A percentile compares a stretch with the other conserved stretches of the same genome.
phyloP scores from a whole-genome alignment of 495 filamentous ascomycete genomes.

The Lentithecium fluviatile region DNA sequence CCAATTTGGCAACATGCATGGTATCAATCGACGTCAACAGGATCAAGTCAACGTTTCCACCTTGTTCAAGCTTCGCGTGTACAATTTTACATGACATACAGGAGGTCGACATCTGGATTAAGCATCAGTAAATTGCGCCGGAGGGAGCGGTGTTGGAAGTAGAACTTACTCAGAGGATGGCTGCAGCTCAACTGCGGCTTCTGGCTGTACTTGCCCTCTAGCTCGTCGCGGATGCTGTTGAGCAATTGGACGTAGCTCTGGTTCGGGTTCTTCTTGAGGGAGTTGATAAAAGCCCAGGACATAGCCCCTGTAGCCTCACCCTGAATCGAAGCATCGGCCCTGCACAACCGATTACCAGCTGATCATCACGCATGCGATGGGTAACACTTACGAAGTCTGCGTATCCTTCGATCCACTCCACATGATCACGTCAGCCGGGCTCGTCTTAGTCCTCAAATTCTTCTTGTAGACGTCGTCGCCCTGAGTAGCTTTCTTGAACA shows the following conservation, averaged over 20 bases:
- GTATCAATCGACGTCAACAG: too few species aligned
- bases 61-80: neutral
- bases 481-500: constrained; percentile 88
- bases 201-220: constrained; percentile 85
- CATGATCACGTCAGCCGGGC: constrained; percentile 94
- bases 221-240: constrained; percentile 91
- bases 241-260: constrained; percentile 96
- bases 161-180: constrained; percentile 81
- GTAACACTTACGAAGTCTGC: constrained; percentile 78
- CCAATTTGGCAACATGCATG: too few species aligned
- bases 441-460: constrained; percentile 85
- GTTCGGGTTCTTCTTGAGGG: constrained; percentile 94
- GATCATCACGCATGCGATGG: neutral
- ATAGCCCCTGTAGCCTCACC: constrained; percentile 95
- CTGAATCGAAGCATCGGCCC: constrained; percentile 61
- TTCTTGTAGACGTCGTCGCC: constrained; percentile 80
- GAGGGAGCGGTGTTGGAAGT: neutral
- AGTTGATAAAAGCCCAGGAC: constrained; percentile 94
- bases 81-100: constrained; percentile 61
- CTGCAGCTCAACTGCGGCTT: constrained; percentile 97
- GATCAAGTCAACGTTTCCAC: too few species aligned
- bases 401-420: constrained; percentile 95
- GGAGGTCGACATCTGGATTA: constrained; percentile 58
- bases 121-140: constrained; percentile 37
- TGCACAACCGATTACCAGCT: constrained; percentile 36